Conservation (phyloP, 2,329 filamentous ascomycete genomes). For the Cordyceps tenuipes region DNA sequence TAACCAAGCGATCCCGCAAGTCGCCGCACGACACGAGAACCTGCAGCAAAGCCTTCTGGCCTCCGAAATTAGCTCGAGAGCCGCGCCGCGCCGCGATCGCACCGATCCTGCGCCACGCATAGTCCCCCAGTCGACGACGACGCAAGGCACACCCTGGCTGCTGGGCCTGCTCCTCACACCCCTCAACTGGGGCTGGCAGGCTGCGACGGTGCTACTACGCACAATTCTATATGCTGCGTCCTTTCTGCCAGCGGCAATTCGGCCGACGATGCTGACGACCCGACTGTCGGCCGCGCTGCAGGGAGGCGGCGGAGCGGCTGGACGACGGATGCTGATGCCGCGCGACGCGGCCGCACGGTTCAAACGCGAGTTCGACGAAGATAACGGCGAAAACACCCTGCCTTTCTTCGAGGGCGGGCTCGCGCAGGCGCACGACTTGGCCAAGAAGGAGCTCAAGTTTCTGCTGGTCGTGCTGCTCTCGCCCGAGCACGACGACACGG, state of each 20-base stretch:
- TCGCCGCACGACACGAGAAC: constrained; percentile 62
- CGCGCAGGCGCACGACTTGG: constrained; percentile 80
- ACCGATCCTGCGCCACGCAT: constrained; percentile 73
- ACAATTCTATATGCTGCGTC: constrained; percentile 71
- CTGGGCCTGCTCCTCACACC: constrained; percentile 73
- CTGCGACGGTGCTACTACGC: constrained; percentile 61
- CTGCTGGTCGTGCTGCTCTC: constrained; percentile 82
- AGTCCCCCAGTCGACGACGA: constrained; percentile 64
- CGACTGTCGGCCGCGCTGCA: constrained; percentile 43
- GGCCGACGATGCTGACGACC: constrained; percentile 46
- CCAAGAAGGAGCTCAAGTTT: constrained; percentile 87
- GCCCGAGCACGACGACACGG: constrained; percentile 89
- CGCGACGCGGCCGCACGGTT: constrained; percentile 84
- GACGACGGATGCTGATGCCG: constrained; percentile 69
- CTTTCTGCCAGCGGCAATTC: constrained; percentile 63
- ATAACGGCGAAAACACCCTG: constrained; percentile 66
- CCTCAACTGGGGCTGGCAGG: constrained; percentile 66
- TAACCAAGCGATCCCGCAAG: constrained; percentile 49
- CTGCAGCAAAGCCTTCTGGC: constrained; percentile 52
- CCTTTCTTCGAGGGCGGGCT: constrained; percentile 84
- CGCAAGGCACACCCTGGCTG: constrained; percentile 64
- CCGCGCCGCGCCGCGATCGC: constrained; percentile 21
- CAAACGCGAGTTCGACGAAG: constrained; percentile 88
- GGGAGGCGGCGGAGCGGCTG: constrained; percentile 57
- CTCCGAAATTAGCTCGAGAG: constrained; percentile 16